Percentiles rank a stretch among this genome's conserved stretches.
These are phyloP conservation scores for Peronospora belbahrii DNA, from an alignment of 352 stramenopile species.

Conservation along the genomic window DNA sequence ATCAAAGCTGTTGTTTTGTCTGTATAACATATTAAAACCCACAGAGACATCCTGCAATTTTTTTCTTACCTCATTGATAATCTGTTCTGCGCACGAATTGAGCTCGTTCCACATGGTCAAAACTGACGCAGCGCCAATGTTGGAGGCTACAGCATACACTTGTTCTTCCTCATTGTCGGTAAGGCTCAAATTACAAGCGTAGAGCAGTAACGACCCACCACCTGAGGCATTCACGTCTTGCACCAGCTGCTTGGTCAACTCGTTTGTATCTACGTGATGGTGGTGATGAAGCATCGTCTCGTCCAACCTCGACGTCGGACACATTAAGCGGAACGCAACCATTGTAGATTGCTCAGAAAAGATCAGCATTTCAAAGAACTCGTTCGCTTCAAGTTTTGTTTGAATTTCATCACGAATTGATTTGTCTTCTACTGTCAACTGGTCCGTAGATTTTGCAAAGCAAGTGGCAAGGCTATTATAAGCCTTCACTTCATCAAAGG, in stretches of 20 bases:
- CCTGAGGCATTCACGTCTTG: slow-evolving; percentile 53
- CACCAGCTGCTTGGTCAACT: slow-evolving; percentile 47
- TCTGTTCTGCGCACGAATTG: slow-evolving; percentile 30
- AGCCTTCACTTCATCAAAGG: slow-evolving; percentile 30
- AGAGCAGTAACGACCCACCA: slow-evolving; percentile 36
- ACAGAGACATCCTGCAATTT: slow-evolving; percentile 53
- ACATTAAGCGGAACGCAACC: slow-evolving; percentile 41
- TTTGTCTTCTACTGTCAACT: slow-evolving; percentile 2
- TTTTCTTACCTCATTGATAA: slow-evolving; percentile 49
- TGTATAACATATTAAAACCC: slow-evolving; percentile 38
- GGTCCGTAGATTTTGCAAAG: slow-evolving; percentile 12
- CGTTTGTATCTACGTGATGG: slow-evolving; percentile 69
- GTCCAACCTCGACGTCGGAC: slow-evolving; percentile 41
- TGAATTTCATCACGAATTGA: slow-evolving; percentile 13
- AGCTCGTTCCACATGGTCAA: slow-evolving; percentile 53
- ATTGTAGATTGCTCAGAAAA: slow-evolving; percentile 2
- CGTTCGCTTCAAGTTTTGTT: slow-evolving; percentile 30
- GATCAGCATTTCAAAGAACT: slow-evolving; percentile 29
- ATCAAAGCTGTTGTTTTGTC: slow-evolving; percentile 5
- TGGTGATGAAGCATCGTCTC: slow-evolving; percentile 62
- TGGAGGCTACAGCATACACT: slow-evolving; percentile 39
- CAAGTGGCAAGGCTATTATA: slow-evolving; percentile 21
- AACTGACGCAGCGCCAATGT: slow-evolving; percentile 29
- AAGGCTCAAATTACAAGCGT: slow-evolving; percentile 6
- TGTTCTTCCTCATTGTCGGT: slow-evolving; percentile 9